Evolutionary conservation across 306 rosid genomes (phyloP).

Genomic region (Styphnolobium japonicum): DNA sequence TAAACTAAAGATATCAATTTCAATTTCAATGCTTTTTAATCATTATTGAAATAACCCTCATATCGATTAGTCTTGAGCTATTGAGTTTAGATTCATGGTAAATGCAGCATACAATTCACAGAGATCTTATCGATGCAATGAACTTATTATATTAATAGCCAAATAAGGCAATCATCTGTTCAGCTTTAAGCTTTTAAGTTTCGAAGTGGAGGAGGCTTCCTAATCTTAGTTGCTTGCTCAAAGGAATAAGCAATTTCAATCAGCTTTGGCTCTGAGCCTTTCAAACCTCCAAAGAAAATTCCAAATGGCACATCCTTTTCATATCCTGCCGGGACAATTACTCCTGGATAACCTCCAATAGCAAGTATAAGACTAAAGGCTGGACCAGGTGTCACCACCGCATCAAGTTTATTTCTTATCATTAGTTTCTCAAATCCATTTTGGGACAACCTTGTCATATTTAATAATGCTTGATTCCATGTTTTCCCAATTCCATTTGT

Average conservation of each 20-base stretch:
- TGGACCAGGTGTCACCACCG: conserved; percentile 42
- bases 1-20: not conserved
- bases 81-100: not conserved
- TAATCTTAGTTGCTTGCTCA: conserved; percentile 64
- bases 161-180: not conserved
- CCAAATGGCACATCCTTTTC: conserved; percentile 52
- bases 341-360: conserved; percentile 66
- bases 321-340: conserved; percentile 72
- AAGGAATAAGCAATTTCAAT: conserved; percentile 64
- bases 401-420: conserved; percentile 40
- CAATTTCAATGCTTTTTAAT: not conserved
- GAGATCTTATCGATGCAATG: not conserved
- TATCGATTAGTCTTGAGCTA: not conserved
- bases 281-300: conserved; percentile 62
- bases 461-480: conserved; percentile 20
- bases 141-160: not conserved
- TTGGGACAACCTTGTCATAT: conserved; percentile 13
- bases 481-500: conserved; percentile 29
- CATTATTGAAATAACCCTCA: not conserved
- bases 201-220: conserved; percentile 56
- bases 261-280: conserved; percentile 61
- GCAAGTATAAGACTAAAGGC: conserved; percentile 37
- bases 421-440: conserved; percentile 40
- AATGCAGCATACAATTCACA: not conserved
- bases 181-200: not conserved